Evolutionary conservation across 768 basidiomycete genomes (phyloP), one percentile per base, ranked within the genome.

Genomic region (Macrolepiota dolichaula): DNA sequence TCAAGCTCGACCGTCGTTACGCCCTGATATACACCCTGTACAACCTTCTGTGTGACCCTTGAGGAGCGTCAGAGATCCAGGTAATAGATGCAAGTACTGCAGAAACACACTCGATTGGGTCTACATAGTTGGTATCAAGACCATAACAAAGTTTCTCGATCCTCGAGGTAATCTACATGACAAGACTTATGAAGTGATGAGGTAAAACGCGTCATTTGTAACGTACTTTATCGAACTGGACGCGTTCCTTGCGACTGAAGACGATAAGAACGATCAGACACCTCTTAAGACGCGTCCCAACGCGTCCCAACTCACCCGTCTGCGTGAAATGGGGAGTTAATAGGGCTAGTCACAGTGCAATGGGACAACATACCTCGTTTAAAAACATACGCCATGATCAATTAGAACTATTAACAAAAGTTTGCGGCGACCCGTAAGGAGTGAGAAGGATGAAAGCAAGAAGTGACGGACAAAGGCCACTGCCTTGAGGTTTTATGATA

Each of bases 1-100:
- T 99, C 96, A 59, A 98, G 88, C 74, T 99, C 97, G 62, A 92
- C 91, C 3, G 97, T 99, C 0, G 96, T 99, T 25, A 98, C 95
- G 22, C 95, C 96, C 66, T 91, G 88, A 71, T 97, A 97, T 19
- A 97, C 93, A 64, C 95, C 96, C 25, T 86, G 84, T 46, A 96
- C 91, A 61, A 97, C 96, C 72, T 96, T 96, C 76, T 95, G 92
- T 6, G 93, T 85, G 24, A 95, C 86, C 69, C 93, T 96, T 63
- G 7, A 22, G 29, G 38, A 38, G 59, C 12, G 38, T 62, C 2
- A 59, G 27, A 3, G 51, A 3, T 3, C n/a, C 1, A 62, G 5
- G n/a, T 3, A 24, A 55, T 27, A 7, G 38, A 55, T 9, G 63
- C 55, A 27, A 13, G 67, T n/a, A 29, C 40, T 25, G 27, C 32